These are phyloP conservation scores for Pezicula rhizophila DNA, from an alignment of 2,329 filamentous ascomycete genomes.

Conservation along the genomic window DNA sequence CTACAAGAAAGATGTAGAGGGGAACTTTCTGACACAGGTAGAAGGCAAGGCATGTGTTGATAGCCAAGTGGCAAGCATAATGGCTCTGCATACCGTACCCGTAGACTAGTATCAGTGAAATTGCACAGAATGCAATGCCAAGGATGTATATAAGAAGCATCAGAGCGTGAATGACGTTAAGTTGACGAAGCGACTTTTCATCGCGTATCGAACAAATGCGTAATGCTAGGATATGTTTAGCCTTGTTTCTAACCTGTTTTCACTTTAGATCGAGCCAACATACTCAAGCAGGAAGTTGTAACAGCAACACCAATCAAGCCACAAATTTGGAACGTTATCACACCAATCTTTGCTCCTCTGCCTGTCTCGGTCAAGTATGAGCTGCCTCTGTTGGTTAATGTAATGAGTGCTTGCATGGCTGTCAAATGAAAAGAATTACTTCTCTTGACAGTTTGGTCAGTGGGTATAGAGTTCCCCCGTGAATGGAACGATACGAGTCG, in stretches of 20 bases:
- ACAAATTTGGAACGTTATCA: background rate
- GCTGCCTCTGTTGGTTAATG: too few relatives aligned
- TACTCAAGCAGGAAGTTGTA: background rate
- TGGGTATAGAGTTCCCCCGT: too few relatives aligned
- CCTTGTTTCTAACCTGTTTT: background rate
- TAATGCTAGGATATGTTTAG: background rate
- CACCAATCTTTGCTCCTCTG: background rate
- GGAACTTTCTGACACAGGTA: slow-evolving; percentile 8
- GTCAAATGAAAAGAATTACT: too few relatives aligned
- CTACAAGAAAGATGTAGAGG: slow-evolving; percentile 7
- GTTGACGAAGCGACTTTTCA: background rate
- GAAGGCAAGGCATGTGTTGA: slow-evolving; percentile 4
- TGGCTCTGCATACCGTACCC: slow-evolving; percentile 2
- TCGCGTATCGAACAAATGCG: slow-evolving; percentile 4
- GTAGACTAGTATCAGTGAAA: slow-evolving; percentile 2
- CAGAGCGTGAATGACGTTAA: slow-evolving; percentile 1
- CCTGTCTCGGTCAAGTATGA: background rate
- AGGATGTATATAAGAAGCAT: slow-evolving; percentile 4
- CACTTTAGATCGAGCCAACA: background rate
- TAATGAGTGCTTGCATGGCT: too few relatives aligned
- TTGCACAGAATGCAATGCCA: slow-evolving; percentile 5
- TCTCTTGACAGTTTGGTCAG: too few relatives aligned
- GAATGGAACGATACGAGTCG: too few relatives aligned
- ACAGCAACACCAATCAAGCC: background rate
- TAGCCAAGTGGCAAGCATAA: slow-evolving; percentile 3